Percentiles rank a stretch among this genome's conserved stretches.
phyloP scores from a whole-genome alignment of 1,139 yeast species.

The Suhomyces guaymorum region DNA sequence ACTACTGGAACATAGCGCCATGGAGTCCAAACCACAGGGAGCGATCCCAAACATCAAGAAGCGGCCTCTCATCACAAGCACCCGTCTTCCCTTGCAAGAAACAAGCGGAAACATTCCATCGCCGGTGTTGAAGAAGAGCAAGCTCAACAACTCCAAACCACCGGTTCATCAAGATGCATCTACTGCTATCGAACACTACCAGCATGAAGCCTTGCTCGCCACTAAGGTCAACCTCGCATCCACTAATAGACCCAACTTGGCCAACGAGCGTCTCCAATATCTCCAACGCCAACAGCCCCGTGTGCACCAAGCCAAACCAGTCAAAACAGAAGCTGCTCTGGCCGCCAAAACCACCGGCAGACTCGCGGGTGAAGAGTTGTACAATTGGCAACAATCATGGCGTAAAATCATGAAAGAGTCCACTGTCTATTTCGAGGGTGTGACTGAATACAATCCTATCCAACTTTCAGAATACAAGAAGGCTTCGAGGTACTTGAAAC shows the following conservation, averaged over 20 bases:
- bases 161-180: not conserved
- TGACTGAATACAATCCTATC: constrained; percentile 41
- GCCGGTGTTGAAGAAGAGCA: constrained; percentile 37
- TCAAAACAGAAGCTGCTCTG: constrained; percentile 3
- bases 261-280: constrained; percentile 1
- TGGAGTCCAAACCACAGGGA: constrained; percentile 8
- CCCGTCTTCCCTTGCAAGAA: constrained; percentile 46
- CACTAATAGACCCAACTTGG: constrained; percentile 4
- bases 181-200: not conserved
- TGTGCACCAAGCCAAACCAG: constrained; percentile 6
- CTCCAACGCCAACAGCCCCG: constrained; percentile 2
- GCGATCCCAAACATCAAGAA: constrained; percentile 12
- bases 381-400: constrained; percentile 85
- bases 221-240: constrained; percentile 5
- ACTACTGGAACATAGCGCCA: no score
- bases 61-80: constrained; percentile 16
- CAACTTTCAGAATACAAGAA: constrained; percentile 53
- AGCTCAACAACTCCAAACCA: constrained; percentile 17
- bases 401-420: constrained; percentile 70
- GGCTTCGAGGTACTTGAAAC: constrained; percentile 55
- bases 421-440: constrained; percentile 77
- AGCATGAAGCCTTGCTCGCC: no score
- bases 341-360: constrained; percentile 22
- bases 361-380: constrained; percentile 52
- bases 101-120: constrained; percentile 46